A percentile compares a stretch with the other conserved stretches of the same genome.
Conservation (phyloP, 768 basidiomycete species). For the Chalciporus chontae region DNA sequence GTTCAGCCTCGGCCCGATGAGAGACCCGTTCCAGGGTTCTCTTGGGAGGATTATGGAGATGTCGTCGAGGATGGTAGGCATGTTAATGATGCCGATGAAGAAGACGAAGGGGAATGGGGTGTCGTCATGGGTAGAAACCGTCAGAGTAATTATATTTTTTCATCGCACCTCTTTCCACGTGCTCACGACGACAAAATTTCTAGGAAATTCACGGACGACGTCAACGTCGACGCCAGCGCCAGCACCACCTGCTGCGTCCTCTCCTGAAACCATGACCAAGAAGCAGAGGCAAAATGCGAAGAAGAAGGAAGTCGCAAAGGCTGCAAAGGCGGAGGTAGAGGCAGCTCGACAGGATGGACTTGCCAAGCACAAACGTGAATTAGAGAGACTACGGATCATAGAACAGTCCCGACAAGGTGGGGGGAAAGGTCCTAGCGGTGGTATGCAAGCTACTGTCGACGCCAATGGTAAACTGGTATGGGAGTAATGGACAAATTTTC, state of each 20-base stretch:
- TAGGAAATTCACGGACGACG: constrained; percentile 18
- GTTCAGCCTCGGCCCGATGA: constrained; percentile 56
- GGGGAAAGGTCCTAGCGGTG: constrained; percentile 41
- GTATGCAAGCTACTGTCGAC: constrained; percentile 61
- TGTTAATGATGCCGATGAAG: constrained; percentile 60
- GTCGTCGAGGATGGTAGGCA: constrained; percentile 38
- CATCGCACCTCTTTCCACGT: neutral
- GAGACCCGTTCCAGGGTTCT: constrained; percentile 59
- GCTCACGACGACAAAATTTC: constrained; percentile 1
- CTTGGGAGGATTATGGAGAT: constrained; percentile 79
- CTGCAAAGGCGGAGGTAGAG: constrained; percentile 54
- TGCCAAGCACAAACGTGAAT: constrained; percentile 56
- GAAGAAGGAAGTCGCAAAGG: constrained; percentile 55
- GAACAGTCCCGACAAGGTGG: constrained; percentile 36
- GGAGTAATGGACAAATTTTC: constrained; percentile 31
- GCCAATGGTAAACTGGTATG: constrained; percentile 56
- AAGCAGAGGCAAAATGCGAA: constrained; percentile 67
- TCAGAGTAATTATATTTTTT: constrained; percentile 34
- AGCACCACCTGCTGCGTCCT: constrained; percentile 23
- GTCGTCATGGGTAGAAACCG: constrained; percentile 59
- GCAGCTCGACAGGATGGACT: constrained; percentile 46
- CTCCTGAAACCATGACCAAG: constrained; percentile 54
- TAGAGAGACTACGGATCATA: constrained; percentile 51
- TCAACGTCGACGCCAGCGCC: constrained; percentile 8
- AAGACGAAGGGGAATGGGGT: constrained; percentile 76